These are phyloP conservation scores for Claviceps sp. DNA, from an alignment of 2,329 filamentous ascomycete genomes.

Conservation along the genomic window DNA sequence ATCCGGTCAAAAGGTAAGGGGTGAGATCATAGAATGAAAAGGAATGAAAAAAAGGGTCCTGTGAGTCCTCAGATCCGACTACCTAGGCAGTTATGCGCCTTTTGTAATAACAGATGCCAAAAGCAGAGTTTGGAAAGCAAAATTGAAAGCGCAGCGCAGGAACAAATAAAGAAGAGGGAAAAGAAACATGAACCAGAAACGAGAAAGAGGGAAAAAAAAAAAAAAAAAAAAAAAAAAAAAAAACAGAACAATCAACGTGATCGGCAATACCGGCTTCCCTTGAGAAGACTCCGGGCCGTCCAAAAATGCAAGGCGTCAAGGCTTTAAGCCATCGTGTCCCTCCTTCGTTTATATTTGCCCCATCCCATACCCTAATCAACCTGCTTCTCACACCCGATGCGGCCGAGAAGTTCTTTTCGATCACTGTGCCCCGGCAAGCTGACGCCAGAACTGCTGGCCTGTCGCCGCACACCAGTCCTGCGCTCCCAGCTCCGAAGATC, in stretches of 20 bases:
- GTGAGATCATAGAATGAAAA: no score
- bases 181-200: no score
- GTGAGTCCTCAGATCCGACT: not conserved
- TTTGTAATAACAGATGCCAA: not conserved
- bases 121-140: no score
- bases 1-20: no score
- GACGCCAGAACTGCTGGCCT: slow-evolving; percentile 41
- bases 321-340: slow-evolving; percentile 2
- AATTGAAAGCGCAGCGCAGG: no score
- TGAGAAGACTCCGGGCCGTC: not conserved
- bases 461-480: slow-evolving; percentile 39
- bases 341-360: not conserved
- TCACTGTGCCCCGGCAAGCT: slow-evolving; percentile 60
- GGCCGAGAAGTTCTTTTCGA: slow-evolving; percentile 65
- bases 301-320: slow-evolving; percentile 2
- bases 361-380: slow-evolving; percentile 26
- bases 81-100: not conserved
- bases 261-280: not conserved
- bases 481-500: slow-evolving; percentile 53
- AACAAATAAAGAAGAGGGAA: not conserved
- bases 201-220: no score
- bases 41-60: not conserved
- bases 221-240: not conserved
- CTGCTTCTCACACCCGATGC: slow-evolving; percentile 75
- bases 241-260: not conserved